Base-by-base conservation (phyloP, 129 eudicot species). In the Gnaphalium uliginosum region DNA sequence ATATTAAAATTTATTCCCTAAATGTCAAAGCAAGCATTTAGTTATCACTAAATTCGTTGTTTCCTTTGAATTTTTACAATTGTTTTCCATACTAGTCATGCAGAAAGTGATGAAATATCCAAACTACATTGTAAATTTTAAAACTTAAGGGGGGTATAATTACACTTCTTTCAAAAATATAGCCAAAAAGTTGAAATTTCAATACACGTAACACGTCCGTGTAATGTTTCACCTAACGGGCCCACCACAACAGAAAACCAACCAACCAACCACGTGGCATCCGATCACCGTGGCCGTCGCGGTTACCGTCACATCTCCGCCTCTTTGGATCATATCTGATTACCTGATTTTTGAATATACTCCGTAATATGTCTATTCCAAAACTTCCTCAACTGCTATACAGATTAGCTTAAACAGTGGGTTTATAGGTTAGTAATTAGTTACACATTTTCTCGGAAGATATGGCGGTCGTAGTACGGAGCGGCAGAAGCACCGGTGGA, bases 401-500 rank as follows among this genome's bases (percentile, higher is more conserved):
- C 58, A 68, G n/a, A 10, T 13, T 23, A 4, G 23, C 4, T 43
- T 41, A 37, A 62, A 63, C 41, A 4, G 61, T 74, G 78, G 62
- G 32, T 41, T 62, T 64, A 26, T 1, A 21, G 30, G 24, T 24
- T 24, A 2, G 32, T 9, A 9, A 39, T 8, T 39, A 39, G 48
- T 39, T 39, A 8, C 48, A 56, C 23, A 48, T 72, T 41, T n/a
- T 9, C 71, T 48, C 59, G 66, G 21, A 37, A 59, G 39, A 7
- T 37, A 89, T 86, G 91, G 94, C 97, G 78, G 88, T 88, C 51
- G 89, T 83, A 43, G 88, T 82, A 77, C 92, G 96, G 68, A 87
- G 85, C 68, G 77, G 84, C 80, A 76, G 92, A 43, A 43, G 80
- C 35, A 87, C 88, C 48, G 82, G 87, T 14, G 97, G 97, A 83